These are phyloP conservation scores for Backusella psychrophila DNA, from an alignment of 192 early-diverging fungal genomes.

Conservation along the genomic window DNA sequence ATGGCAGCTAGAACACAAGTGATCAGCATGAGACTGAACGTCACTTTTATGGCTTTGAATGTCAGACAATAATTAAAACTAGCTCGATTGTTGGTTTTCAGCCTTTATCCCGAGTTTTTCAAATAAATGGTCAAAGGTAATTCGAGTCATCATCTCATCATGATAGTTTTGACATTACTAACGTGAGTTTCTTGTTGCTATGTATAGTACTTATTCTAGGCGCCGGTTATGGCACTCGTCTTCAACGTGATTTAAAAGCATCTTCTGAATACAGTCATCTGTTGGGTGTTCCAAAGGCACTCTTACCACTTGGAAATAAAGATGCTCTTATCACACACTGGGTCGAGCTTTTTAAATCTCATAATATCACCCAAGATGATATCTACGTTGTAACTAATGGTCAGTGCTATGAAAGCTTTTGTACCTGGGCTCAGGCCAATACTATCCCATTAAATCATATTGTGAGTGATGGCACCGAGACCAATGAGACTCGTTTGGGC, in stretches of 20 bases:
- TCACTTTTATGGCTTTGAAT: no score
- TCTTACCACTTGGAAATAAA: constrained; percentile 40
- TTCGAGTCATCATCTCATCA: background rate
- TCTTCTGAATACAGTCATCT: constrained; percentile 34
- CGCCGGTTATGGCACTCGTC: constrained; percentile 61
- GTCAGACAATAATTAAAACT: no score
- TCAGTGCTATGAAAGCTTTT: constrained; percentile 38
- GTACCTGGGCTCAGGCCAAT: constrained; percentile 37
- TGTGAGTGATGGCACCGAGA: constrained; percentile 44
- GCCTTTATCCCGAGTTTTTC: background rate
- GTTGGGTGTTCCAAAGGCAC: constrained; percentile 46
- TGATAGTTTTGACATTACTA: background rate
- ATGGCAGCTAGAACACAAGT: no score
- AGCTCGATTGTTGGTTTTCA: background rate
- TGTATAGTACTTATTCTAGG: constrained; percentile 50
- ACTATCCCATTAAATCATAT: constrained; percentile 40
- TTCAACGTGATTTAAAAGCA: constrained; percentile 48
- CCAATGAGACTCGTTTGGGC: constrained; percentile 53
- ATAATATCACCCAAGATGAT: constrained; percentile 9
- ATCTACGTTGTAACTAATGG: constrained; percentile 51
- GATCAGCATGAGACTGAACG: no score
- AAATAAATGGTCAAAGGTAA: constrained; percentile 1
- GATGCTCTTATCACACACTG: constrained; percentile 47
- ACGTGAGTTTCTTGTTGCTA: background rate
- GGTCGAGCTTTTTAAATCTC: constrained; percentile 27